Percentiles rank a stretch among this genome's conserved stretches.
These are phyloP conservation scores for Pseudogymnoascus sp. DNA, from an alignment of 2,329 filamentous ascomycete genomes.

Conservation along the genomic window DNA sequence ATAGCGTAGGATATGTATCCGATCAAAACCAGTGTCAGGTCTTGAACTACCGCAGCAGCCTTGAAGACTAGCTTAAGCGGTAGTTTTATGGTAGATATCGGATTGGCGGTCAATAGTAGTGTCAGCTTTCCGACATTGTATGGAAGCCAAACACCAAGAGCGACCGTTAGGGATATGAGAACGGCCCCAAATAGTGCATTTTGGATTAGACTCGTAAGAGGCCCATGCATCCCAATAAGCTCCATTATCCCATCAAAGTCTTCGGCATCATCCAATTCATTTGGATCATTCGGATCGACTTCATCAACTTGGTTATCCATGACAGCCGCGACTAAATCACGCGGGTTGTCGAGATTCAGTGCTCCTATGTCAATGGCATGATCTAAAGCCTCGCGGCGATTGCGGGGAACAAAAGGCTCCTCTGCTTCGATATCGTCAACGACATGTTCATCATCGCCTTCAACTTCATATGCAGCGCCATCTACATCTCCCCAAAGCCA, in stretches of 20 bases:
- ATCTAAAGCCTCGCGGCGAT: conserved; percentile 20
- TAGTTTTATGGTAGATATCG: conserved; percentile 59
- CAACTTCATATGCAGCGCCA: conserved; percentile 37
- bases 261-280: conserved; percentile 77
- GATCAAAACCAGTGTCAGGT: conserved; percentile 59
- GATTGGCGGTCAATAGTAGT: conserved; percentile 72
- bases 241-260: conserved; percentile 96
- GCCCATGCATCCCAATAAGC: conserved; percentile 91
- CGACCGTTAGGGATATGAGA: conserved; percentile 78
- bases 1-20: conserved; percentile 42
- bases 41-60: conserved; percentile 71
- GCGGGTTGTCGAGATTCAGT: conserved; percentile 22
- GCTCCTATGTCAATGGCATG: conserved; percentile 11
- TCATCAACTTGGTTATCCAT: conserved; percentile 42
- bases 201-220: conserved; percentile 80
- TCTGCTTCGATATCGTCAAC: conserved; percentile 53
- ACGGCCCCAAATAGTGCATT: conserved; percentile 93
- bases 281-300: conserved; percentile 68
- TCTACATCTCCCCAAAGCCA: conserved; percentile 55
- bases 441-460: conserved; percentile 51
- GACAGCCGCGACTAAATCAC: conserved; percentile 56
- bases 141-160: conserved; percentile 78
- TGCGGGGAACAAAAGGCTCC: conserved; percentile 48
- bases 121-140: conserved; percentile 87
- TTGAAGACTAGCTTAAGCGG: conserved; percentile 67